Evolutionary conservation across 176 grass and related monocot genomes (phyloP).

Genomic region (Poa annua): DNA sequence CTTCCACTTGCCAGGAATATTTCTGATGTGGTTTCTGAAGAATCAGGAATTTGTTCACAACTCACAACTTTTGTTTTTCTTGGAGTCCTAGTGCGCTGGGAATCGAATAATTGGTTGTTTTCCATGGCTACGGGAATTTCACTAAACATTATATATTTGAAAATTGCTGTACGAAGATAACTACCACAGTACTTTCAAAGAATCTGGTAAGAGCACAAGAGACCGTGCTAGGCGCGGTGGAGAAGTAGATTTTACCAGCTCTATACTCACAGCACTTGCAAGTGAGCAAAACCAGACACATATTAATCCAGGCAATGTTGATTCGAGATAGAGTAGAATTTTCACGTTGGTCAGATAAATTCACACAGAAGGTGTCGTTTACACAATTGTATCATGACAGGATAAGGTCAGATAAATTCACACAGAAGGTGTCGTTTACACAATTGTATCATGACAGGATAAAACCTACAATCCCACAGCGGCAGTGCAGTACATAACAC

Average conservation of each 20-base stretch:
- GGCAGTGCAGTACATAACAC: background rate
- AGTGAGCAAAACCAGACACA: background rate
- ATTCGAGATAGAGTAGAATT: background rate
- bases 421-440: constrained; percentile 21
- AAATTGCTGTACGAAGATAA: background rate
- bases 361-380: background rate
- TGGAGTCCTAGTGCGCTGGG: background rate
- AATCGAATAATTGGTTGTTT: constrained; percentile 23
- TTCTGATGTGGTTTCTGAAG: constrained; percentile 7
- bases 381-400: constrained; percentile 25
- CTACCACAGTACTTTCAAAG: background rate
- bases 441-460: constrained; percentile 29
- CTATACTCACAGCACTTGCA: too few relatives aligned
- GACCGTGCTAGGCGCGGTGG: background rate
- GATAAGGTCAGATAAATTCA: constrained; percentile 24
- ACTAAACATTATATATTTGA: background rate
- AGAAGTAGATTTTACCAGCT: background rate
- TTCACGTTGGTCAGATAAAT: background rate
- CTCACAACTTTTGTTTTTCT: background rate
- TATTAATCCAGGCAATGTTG: too few relatives aligned
- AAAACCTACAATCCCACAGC: constrained; percentile 29
- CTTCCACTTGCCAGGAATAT: constrained; percentile 16
- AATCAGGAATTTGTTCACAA: background rate
- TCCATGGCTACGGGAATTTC: background rate
- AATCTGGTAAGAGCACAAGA: background rate